Conservation (phyloP, 257 asterid genomes). For the Vinca minor region DNA sequence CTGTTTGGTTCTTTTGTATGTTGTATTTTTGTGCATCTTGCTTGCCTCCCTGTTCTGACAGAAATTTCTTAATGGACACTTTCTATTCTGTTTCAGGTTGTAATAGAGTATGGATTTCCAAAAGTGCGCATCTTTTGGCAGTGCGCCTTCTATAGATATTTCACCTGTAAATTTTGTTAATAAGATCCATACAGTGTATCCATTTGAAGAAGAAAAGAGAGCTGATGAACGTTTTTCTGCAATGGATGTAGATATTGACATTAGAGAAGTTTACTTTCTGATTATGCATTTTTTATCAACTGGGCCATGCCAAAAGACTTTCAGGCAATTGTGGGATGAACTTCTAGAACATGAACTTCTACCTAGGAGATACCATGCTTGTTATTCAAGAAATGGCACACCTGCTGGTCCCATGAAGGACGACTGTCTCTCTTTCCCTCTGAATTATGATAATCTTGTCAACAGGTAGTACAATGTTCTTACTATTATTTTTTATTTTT, state of each 20-base stretch:
- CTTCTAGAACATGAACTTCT: conserved; percentile 79
- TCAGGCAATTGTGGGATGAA: conserved; percentile 53
- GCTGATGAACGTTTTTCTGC: conserved; percentile 34
- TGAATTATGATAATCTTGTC: conserved; percentile 48
- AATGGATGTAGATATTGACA: conserved; percentile 60
- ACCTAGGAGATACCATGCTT: conserved; percentile 93
- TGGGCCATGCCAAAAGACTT: conserved; percentile 80
- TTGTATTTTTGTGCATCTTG: neutral
- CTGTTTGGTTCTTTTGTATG: neutral
- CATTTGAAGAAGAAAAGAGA: conserved; percentile 44
- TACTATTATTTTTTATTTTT: neutral
- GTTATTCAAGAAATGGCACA: conserved; percentile 58
- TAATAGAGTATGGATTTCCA: conserved; percentile 39
- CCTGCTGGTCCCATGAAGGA: conserved; percentile 30
- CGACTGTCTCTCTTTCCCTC: conserved; percentile 63
- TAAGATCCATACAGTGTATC: conserved; percentile 39
- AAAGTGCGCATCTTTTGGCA: conserved; percentile 34
- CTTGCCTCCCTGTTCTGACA: neutral
- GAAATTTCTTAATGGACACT: neutral
- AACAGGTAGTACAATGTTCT: conserved; percentile 38
- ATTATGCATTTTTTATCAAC: conserved; percentile 88
- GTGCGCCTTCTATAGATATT: conserved; percentile 36
- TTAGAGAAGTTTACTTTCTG: conserved; percentile 76
- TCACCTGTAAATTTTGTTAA: conserved; percentile 37
- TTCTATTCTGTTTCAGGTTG: conserved; percentile 2